Conservation (phyloP, 2,329 filamentous ascomycete genomes). For the Fusarium palustre region DNA sequence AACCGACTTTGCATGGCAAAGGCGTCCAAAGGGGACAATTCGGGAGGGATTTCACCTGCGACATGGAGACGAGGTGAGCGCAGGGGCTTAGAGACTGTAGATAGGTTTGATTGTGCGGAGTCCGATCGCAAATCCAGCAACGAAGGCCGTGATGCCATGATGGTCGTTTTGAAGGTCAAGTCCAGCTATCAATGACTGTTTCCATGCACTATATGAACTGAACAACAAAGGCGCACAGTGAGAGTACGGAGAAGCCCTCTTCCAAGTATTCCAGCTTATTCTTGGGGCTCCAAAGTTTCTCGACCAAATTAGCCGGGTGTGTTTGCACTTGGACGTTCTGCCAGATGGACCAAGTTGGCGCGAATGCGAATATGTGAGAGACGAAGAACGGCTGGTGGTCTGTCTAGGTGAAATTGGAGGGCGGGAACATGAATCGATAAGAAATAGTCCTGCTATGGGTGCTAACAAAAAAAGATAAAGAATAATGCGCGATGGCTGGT, state of each 20-base stretch:
- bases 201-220: conserved; percentile 33
- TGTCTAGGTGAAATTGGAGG: not conserved
- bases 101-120: conserved; percentile 63
- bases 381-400: conserved; percentile 10
- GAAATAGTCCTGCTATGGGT: conserved; percentile 2
- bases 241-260: conserved; percentile 1
- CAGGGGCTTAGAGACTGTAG: conserved; percentile 64
- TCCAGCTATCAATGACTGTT: conserved; percentile 23
- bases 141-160: conserved; percentile 68
- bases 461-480: conserved; percentile 8
- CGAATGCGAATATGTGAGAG: conserved; percentile 1
- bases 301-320: not conserved
- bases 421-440: not conserved
- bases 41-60: conserved; percentile 85
- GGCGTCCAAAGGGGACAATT: conserved; percentile 93
- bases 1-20: conserved; percentile 92
- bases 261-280: conserved; percentile 3
- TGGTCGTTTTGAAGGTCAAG: conserved; percentile 28
- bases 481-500: conserved; percentile 25
- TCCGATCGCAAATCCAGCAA: conserved; percentile 70
- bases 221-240: conserved; percentile 2
- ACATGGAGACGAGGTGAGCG: conserved; percentile 81
- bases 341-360: conserved; percentile 7
- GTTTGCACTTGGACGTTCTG: conserved; percentile 5
- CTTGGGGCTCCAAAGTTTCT: not conserved